Conservation (phyloP, 441 rosid genomes). For the Iberis amara region DNA sequence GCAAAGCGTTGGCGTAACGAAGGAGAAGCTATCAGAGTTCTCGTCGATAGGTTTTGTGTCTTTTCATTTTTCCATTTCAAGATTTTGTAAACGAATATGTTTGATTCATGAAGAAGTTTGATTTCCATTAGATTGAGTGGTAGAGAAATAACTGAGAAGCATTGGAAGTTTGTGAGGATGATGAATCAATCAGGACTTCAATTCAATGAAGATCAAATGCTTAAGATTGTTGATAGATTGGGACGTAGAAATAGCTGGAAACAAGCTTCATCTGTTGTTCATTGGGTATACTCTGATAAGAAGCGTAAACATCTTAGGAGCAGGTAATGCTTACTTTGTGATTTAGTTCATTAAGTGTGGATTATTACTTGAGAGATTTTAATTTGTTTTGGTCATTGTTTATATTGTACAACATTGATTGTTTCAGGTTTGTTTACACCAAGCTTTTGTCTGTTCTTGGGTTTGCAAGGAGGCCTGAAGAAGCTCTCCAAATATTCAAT, state of each 20-base stretch:
- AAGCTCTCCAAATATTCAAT: constrained; percentile 63
- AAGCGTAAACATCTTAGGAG: constrained; percentile 50
- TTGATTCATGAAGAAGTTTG: constrained; percentile 1
- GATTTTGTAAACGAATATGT: not conserved
- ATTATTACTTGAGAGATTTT: not conserved
- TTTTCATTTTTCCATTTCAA: not conserved
- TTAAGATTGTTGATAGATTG: constrained; percentile 63
- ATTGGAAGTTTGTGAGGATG: constrained; percentile 84
- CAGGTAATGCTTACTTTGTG: constrained; percentile 42
- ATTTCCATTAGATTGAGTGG: constrained; percentile 48
- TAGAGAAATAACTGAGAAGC: constrained; percentile 54
- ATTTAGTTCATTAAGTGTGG: not conserved
- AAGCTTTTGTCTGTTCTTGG: constrained; percentile 82
- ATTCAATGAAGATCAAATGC: constrained; percentile 76
- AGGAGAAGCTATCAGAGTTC: constrained; percentile 56
- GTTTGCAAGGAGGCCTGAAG: constrained; percentile 55
- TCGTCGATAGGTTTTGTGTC: constrained; percentile 53
- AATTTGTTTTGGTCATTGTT: not conserved
- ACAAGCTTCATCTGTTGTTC: constrained; percentile 70
- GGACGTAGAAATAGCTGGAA: constrained; percentile 59
- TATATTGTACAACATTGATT: not conserved
- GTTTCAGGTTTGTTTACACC: constrained; percentile 83
- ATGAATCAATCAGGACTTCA: constrained; percentile 81
- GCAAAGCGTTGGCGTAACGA: constrained; percentile 52
- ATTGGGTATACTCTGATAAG: constrained; percentile 69